Evolutionary conservation across 495 filamentous ascomycete species (phyloP).

Genomic region (Penicillium bialowiezense): DNA sequence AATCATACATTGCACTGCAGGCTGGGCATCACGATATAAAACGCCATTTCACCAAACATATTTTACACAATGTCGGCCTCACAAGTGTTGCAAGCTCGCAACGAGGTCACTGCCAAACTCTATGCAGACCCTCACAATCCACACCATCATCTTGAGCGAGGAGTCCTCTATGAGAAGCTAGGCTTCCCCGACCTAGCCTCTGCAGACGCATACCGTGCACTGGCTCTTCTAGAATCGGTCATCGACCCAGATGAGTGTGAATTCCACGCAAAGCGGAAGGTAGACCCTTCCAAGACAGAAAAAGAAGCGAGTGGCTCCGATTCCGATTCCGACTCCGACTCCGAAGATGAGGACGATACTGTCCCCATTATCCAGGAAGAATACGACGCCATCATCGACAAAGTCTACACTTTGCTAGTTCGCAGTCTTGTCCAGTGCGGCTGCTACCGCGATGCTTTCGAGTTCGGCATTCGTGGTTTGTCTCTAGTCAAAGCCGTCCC

Average conservation of each 20-base stretch:
- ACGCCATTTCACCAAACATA: no score
- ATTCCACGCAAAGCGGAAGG: constrained; percentile 36
- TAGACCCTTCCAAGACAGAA: constrained; percentile 14
- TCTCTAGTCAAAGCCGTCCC: constrained; percentile 25
- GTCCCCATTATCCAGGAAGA: constrained; percentile 38
- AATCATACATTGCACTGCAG: background rate
- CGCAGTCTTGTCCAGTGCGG: constrained; percentile 62
- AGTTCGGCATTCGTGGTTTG: constrained; percentile 55
- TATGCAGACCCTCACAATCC: constrained; percentile 69
- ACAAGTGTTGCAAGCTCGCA: constrained; percentile 23
- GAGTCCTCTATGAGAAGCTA: constrained; percentile 65
- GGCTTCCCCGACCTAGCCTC: constrained; percentile 87
- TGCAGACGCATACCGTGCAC: constrained; percentile 85
- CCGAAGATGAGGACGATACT: constrained; percentile 34
- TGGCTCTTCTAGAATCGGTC: constrained; percentile 81
- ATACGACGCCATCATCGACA: constrained; percentile 38
- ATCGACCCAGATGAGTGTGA: constrained; percentile 53
- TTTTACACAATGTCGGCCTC: constrained; percentile 3
- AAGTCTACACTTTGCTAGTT: constrained; percentile 44
- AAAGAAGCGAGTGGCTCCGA: constrained; percentile 19
- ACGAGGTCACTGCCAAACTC: constrained; percentile 26
- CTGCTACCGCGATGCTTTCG: constrained; percentile 66
- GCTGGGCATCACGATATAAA: background rate
- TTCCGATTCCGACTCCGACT: constrained; percentile 32
- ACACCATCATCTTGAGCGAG: constrained; percentile 70